Base-by-base conservation (phyloP, 495 filamentous ascomycete species). In the Elasticomyces elasticus region DNA sequence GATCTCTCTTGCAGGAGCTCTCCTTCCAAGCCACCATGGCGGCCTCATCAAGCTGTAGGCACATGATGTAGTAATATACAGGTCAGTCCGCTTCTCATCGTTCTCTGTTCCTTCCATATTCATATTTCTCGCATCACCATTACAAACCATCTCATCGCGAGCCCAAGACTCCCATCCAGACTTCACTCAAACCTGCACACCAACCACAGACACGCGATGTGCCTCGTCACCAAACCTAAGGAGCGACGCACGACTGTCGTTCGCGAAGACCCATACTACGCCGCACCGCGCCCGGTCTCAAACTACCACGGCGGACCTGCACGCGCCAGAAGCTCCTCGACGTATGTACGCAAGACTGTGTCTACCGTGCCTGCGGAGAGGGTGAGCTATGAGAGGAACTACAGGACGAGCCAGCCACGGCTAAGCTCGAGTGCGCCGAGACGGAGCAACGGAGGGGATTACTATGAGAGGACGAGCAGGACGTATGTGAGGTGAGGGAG, bases 221-320 rank as follows among this genome's bases (percentile, higher is more conserved):
- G 51, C 23, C 41, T 43, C 37, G 25, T 53, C 24, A 27, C 51
- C 51, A 47, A 17, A 23, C 51, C 51, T 15, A 33, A 51, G 10
- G 22, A 33, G 24, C 4, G 19, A 5, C 30, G 12, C 30, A 42
- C 28, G 22, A 5, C 22, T 17, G 26, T 45, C 40, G 20, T 58
- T 42, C 26, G 41, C 27, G 24, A 38, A 3, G 40, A 47, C 11
- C 12, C 26, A 2, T 35, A 46, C 24, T 56, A 47, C 48, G 19
- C 28, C 40, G 33, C 54, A 2, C 56, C 56, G 2, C 49, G 56
- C 1, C 56, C 56, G 15, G 50, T 59, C 30, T 48, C 38, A 13
- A 54, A 54, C 51, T 59, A 49, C 56, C 49, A 53, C 30, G 55
- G 55, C 23, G 56, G 56, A 0, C 55, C 48, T 9, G 26, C 51